A percentile compares a stretch with the other conserved stretches of the same genome.
phyloP scores from a whole-genome alignment of 352 stramenopile species.

The Thraustochytrium striatum region DNA sequence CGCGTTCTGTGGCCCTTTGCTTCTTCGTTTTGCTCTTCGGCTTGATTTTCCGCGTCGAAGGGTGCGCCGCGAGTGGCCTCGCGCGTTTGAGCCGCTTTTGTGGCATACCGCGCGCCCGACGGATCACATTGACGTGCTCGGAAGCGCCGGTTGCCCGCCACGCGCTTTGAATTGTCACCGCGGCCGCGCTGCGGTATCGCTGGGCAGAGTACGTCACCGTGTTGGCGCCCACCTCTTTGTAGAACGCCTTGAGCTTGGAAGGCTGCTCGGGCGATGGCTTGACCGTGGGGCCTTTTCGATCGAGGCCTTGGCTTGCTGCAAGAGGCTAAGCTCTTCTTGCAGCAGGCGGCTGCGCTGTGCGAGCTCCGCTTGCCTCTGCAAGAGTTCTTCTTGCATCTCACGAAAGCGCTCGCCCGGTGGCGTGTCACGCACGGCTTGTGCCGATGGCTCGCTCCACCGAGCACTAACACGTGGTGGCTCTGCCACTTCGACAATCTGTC shows the following conservation, averaged over 20 bases:
- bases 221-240: conserved; percentile 3
- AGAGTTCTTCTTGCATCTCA: conserved; percentile 13
- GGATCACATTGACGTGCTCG: conserved; percentile 1
- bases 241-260: conserved; percentile 25
- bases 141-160: conserved; percentile 8
- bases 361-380: not conserved
- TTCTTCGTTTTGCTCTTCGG: too few species aligned
- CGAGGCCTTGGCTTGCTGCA: not conserved
- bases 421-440: too few species aligned
- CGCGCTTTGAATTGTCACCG: conserved; percentile 38
- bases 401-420: too few species aligned
- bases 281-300: not conserved
- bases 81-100: too few species aligned
- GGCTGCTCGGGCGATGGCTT: not conserved
- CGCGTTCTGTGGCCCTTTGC: too few species aligned
- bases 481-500: too few species aligned
- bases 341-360: conserved; percentile 13
- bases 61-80: too few species aligned
- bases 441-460: too few species aligned
- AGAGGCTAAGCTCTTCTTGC: not conserved
- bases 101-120: not conserved
- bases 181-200: conserved; percentile 2
- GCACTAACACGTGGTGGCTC: too few species aligned
- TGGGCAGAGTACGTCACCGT: not conserved
- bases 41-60: too few species aligned